phyloP scores from a whole-genome alignment of 495 filamentous ascomycete genomes.

The Lasiosphaeriaceae sp. region DNA sequence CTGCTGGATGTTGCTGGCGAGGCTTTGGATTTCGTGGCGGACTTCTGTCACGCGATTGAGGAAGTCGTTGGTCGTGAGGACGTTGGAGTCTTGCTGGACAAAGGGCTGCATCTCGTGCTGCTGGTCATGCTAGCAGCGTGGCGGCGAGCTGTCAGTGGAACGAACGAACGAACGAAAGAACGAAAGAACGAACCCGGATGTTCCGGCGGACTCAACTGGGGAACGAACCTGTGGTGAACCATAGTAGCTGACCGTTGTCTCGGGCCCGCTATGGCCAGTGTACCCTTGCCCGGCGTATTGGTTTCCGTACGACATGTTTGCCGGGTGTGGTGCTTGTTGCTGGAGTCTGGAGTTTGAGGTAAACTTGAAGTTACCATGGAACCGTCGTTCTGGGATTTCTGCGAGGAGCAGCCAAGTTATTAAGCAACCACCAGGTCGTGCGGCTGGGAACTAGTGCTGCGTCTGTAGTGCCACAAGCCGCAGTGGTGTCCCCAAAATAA shows the following conservation, averaged over 20 bases:
- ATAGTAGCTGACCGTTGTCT: neutral
- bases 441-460: too few relatives aligned
- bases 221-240: slow-evolving; percentile 20
- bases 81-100: slow-evolving; percentile 16
- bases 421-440: too few relatives aligned
- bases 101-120: slow-evolving; percentile 37
- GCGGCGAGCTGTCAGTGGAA: neutral
- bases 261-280: slow-evolving; percentile 40
- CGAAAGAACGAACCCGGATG: neutral
- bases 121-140: slow-evolving; percentile 16
- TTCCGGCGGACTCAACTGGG: neutral
- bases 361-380: too few relatives aligned
- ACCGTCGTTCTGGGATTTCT: too few relatives aligned
- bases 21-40: slow-evolving; percentile 53
- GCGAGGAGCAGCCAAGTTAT: too few relatives aligned
- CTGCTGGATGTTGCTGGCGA: slow-evolving; percentile 51
- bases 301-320: slow-evolving; percentile 40
- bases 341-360: too few relatives aligned
- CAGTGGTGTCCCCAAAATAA: too few relatives aligned
- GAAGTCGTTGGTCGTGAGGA: slow-evolving; percentile 55
- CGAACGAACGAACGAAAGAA: neutral
- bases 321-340: neutral
- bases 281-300: slow-evolving; percentile 39
- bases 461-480: too few relatives aligned
- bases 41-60: slow-evolving; percentile 54